Evolutionary conservation across 2,329 filamentous ascomycete species (phyloP).

Genomic region (Aspergillus sp.): DNA sequence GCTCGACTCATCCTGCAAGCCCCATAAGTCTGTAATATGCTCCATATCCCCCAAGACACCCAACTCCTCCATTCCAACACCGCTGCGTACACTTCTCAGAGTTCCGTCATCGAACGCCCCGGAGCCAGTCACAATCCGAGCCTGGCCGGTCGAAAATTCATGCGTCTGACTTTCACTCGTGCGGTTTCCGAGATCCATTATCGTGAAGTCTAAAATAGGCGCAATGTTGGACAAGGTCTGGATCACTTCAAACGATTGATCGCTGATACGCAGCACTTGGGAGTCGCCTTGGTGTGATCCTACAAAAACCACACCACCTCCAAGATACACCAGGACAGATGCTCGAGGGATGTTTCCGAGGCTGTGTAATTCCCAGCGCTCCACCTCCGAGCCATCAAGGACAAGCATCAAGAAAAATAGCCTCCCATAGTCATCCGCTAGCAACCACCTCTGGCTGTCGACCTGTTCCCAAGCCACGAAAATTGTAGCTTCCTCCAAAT

Average conservation of each 20-base stretch:
- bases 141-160: constrained; percentile 92
- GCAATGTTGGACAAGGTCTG: constrained; percentile 83
- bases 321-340: constrained; percentile 73
- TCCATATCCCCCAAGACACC: constrained; percentile 79
- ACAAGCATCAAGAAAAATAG: constrained; percentile 82
- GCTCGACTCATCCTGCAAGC: constrained; percentile 56
- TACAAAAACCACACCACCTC: constrained; percentile 69
- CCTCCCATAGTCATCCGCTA: constrained; percentile 87
- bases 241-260: constrained; percentile 64
- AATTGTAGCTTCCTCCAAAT: constrained; percentile 72
- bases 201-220: constrained; percentile 86
- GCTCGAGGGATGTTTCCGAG: constrained; percentile 73
- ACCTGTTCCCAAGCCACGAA: constrained; percentile 91
- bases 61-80: constrained; percentile 85
- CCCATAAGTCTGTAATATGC: constrained; percentile 71
- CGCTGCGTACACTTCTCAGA: constrained; percentile 85
- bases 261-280: constrained; percentile 69
- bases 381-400: constrained; percentile 58
- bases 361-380: constrained; percentile 67
- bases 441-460: constrained; percentile 77
- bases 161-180: constrained; percentile 77
- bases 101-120: constrained; percentile 88
- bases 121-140: constrained; percentile 87
- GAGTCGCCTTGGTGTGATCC: constrained; percentile 93
- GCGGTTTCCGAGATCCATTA: constrained; percentile 93